Conservation (phyloP, 1,284 basidiomycete genomes). For the Cutaneotrichosporon dermatis region DNA sequence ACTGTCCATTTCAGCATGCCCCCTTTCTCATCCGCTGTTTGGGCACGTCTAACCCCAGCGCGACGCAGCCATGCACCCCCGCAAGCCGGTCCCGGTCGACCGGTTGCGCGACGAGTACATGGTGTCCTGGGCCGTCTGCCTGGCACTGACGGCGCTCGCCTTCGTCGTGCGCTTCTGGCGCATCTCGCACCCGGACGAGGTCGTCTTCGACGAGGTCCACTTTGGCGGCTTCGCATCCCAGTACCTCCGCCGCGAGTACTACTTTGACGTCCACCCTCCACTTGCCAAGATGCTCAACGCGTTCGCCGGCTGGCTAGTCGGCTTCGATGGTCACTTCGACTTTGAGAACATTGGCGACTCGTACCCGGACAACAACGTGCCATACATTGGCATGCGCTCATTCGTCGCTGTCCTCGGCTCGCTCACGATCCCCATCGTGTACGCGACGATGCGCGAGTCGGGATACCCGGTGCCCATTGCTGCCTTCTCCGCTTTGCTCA, state of each 20-base stretch:
- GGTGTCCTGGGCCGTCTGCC: conserved; percentile 31
- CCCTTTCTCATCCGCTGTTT: no score
- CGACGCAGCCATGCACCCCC: not conserved
- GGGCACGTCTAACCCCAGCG: conserved; percentile 1
- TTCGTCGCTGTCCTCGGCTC: conserved; percentile 86
- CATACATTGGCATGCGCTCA: conserved; percentile 88
- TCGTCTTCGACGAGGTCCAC: conserved; percentile 96
- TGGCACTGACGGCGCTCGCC: conserved; percentile 62
- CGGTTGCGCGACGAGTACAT: conserved; percentile 29
- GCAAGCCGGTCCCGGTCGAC: conserved; percentile 13
- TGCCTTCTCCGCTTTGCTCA: conserved; percentile 75
- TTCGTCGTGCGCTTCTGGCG: conserved; percentile 84
- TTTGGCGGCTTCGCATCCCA: conserved; percentile 86
- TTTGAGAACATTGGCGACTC: conserved; percentile 96
- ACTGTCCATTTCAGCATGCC: no score
- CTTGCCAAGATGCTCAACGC: conserved; percentile 90
- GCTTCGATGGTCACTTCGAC: conserved; percentile 87
- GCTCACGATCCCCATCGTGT: conserved; percentile 84
- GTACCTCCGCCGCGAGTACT: conserved; percentile 87
- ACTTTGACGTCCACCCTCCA: conserved; percentile 98
- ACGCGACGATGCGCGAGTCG: conserved; percentile 94
- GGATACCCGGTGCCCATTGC: conserved; percentile 88
- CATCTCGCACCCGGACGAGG: conserved; percentile 87
- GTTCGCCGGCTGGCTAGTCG: conserved; percentile 90
- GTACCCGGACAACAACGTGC: conserved; percentile 67